Evolutionary conservation across 2,329 filamentous ascomycete species (phyloP), one percentile per base, ranked within the genome.

Genomic region (Aureobasidium leucospermi): DNA sequence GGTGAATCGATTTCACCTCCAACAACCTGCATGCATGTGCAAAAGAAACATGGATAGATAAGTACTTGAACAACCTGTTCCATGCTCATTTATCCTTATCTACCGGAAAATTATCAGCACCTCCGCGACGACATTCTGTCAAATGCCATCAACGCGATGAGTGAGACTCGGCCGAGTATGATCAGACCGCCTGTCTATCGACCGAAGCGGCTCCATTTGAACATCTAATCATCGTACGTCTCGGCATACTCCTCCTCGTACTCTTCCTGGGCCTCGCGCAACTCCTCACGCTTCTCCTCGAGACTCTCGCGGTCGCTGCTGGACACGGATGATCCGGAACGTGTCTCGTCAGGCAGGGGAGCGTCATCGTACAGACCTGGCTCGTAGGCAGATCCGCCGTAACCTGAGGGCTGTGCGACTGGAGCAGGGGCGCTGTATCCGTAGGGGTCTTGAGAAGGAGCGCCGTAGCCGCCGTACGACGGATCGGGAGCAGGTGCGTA

Each of bases 221-320:
- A 36, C 46, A n/a, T 36, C 59, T 58, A 63, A 38, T 63, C 62
- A 60, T 64, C 65, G 46, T 77, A 77, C 2, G 66, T 68, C 56
- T 78, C 78, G 63, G 79, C 77, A 53, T 79, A 78, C 51, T 75
- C 75, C 66, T 83, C 79, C 49, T 79, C 70, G 59, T 81, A 80
- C 66, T 77, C 77, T 63, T 79, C 71, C 59, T 79, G 74, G 4
- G 78, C 79, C 66, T 84, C 79, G 65, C 83, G 47, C 49, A 60
- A 16, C 34, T 60, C 58, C 13, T 60, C 47, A 34, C 58, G 58
- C 42, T 42, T 60, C 42, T 60, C 81, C 62, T 81, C 77, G 4
- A 81, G 69, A 58, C 78, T 77, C 68, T 84, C 75, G 4, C 73
- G 67, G 61, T 81, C 80, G 62, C 79, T 83, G 65, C 76, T 82